phyloP scores from a whole-genome alignment of 805 yeast genomes.

The Candida sanyiensis region DNA sequence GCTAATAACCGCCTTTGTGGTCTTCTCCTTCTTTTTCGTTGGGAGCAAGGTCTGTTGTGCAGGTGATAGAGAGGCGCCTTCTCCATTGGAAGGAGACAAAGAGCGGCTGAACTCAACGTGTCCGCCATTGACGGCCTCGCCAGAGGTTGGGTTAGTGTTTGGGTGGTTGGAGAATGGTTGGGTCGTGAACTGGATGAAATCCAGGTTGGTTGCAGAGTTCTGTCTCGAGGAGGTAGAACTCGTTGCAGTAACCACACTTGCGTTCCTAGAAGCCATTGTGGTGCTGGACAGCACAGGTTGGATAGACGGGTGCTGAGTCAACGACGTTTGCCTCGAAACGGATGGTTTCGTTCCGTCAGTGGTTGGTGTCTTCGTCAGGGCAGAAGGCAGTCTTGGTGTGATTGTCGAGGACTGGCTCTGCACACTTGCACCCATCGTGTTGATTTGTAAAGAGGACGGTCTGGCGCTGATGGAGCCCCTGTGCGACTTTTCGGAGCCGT shows the following conservation, averaged over 20 bases:
- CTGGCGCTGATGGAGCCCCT: slow-evolving; percentile 54
- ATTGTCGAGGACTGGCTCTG: slow-evolving; percentile 16
- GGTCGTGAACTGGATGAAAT: slow-evolving; percentile 22
- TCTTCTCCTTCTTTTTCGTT: slow-evolving; percentile 30
- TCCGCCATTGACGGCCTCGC: neutral
- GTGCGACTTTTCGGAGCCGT: slow-evolving; percentile 38
- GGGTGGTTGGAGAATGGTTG: slow-evolving; percentile 9
- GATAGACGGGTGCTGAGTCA: slow-evolving; percentile 2
- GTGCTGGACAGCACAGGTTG: slow-evolving; percentile 1
- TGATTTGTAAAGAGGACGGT: slow-evolving; percentile 37
- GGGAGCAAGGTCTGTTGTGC: neutral
- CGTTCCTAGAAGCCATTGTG: slow-evolving; percentile 14
- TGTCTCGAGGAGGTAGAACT: slow-evolving; percentile 26
- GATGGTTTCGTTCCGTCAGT: neutral
- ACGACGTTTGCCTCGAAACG: slow-evolving; percentile 15
- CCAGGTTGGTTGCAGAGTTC: slow-evolving; percentile 21
- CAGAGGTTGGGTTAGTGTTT: neutral
- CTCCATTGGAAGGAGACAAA: slow-evolving; percentile 7
- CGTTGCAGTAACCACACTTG: slow-evolving; percentile 15
- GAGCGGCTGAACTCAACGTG: slow-evolving; percentile 7
- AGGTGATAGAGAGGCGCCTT: neutral
- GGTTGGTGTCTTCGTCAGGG: slow-evolving; percentile 2
- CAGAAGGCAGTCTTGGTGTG: slow-evolving; percentile 10
- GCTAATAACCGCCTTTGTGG: slow-evolving; percentile 49
- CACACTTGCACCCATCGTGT: slow-evolving; percentile 9